A percentile compares a stretch with the other conserved stretches of the same genome.
Conservation (phyloP, 2,329 filamentous ascomycete species). For the Fusarium coicis region DNA sequence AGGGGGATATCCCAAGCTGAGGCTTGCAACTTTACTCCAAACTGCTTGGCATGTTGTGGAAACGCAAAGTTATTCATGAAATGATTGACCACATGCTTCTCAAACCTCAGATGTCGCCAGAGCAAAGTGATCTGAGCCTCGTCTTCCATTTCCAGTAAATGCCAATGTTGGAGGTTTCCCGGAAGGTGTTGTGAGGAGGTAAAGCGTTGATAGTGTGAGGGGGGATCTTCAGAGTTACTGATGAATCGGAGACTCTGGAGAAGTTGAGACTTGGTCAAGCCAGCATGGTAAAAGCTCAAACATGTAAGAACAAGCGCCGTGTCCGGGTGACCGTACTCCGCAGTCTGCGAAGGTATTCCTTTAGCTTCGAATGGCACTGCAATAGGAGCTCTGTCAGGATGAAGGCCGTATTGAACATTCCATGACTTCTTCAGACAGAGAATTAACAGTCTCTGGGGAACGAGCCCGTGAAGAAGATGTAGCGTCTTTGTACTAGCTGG, state of each 20-base stretch:
- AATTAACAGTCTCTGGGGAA: constrained; percentile 67
- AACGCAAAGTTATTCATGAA: constrained; percentile 74
- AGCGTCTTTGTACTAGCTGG: constrained; percentile 49
- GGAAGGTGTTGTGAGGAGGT: constrained; percentile 54
- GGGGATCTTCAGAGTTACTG: constrained; percentile 65
- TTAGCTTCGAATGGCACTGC: constrained; percentile 77
- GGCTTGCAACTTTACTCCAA: constrained; percentile 69
- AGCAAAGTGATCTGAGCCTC: constrained; percentile 60
- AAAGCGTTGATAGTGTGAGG: constrained; percentile 65
- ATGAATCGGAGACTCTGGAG: constrained; percentile 61
- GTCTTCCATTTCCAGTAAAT: constrained; percentile 69
- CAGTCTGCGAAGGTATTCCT: constrained; percentile 68
- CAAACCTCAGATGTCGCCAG: constrained; percentile 61
- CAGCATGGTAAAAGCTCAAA: constrained; percentile 73
- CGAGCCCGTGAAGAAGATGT: constrained; percentile 69
- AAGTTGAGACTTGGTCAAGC: constrained; percentile 61
- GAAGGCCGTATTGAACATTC: constrained; percentile 73
- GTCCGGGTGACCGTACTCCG: constrained; percentile 76
- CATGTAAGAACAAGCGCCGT: constrained; percentile 73
- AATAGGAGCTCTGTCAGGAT: constrained; percentile 64
- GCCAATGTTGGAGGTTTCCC: constrained; percentile 62
- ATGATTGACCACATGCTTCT: constrained; percentile 49
- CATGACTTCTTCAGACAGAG: constrained; percentile 70
- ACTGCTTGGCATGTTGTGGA: constrained; percentile 71
- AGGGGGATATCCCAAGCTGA: constrained; percentile 76